Percentiles rank a stretch among this genome's conserved stretches.
Evolutionary conservation across 768 basidiomycete species (phyloP).

Genomic region (Amanita fuliginea): DNA sequence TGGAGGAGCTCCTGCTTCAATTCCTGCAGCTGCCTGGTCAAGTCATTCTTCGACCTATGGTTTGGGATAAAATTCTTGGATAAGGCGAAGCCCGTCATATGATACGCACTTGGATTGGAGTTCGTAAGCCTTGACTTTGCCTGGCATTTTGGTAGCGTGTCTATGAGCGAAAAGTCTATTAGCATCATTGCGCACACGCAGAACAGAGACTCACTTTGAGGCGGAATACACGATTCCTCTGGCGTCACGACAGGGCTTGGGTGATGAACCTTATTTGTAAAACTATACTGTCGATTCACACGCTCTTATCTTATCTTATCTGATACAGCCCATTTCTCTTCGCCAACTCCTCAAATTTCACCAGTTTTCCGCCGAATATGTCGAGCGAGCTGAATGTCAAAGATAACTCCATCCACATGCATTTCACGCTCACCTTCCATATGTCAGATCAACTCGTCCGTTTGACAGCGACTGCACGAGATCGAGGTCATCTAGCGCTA

Average conservation of each 20-base stretch:
- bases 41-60: constrained; percentile 88
- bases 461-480: constrained; percentile 70
- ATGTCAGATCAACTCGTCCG: constrained; percentile 83
- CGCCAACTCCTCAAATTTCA: constrained; percentile 9
- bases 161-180: constrained; percentile 7
- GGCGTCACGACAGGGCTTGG: constrained; percentile 18
- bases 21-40: constrained; percentile 86
- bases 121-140: constrained; percentile 93
- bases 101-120: constrained; percentile 82
- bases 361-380: constrained; percentile 46
- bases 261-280: constrained; percentile 32
- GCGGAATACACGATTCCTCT: constrained; percentile 23
- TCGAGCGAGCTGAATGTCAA: constrained; percentile 29
- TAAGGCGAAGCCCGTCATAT: constrained; percentile 8
- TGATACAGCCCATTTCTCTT: constrained; percentile 16
- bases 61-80: constrained; percentile 6
- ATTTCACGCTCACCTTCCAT: constrained; percentile 48
- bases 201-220: constrained; percentile 27
- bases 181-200: neutral
- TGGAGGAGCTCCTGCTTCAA: constrained; percentile 91
- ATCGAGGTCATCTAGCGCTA: constrained; percentile 73
- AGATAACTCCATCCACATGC: neutral
- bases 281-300: constrained; percentile 33
- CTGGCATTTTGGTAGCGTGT: constrained; percentile 57
- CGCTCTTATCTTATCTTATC: constrained; percentile 20